Percentiles rank a stretch among this genome's conserved stretches.
Evolutionary conservation across 768 basidiomycete genomes (phyloP).

Genomic region (Coprinopsis sp.): DNA sequence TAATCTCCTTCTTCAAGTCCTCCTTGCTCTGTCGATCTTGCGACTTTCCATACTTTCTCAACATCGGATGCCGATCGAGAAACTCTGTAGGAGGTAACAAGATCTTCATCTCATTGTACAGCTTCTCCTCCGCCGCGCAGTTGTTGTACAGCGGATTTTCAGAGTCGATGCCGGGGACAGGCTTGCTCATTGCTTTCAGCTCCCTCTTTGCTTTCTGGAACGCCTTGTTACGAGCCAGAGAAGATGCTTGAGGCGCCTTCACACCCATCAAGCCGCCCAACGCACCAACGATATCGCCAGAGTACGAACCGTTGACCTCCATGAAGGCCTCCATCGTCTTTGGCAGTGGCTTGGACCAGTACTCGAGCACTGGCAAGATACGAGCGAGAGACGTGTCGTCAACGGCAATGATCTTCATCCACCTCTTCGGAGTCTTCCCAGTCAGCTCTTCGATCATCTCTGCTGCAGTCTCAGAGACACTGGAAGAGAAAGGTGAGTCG

Average conservation of each 20-base stretch:
- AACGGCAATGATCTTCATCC: constrained; percentile 6
- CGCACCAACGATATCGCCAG: too few relatives aligned
- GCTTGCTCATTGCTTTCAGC: not conserved
- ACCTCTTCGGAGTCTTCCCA: not conserved
- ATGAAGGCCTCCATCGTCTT: constrained; percentile 14
- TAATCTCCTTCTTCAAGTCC: constrained; percentile 8
- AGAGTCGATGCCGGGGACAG: not conserved
- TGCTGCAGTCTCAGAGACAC: constrained; percentile 8
- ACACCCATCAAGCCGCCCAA: not conserved
- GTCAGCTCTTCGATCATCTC: constrained; percentile 12
- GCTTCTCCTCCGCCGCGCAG: constrained; percentile 6
- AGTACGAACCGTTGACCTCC: constrained; percentile 10
- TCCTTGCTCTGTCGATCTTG: not conserved
- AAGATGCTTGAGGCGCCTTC: not conserved
- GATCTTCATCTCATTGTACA: constrained; percentile 10
- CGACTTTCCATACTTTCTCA: constrained; percentile 9
- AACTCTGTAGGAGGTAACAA: constrained; percentile 15
- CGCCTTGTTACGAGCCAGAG: constrained; percentile 1
- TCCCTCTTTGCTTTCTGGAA: not conserved
- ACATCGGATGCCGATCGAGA: constrained; percentile 11
- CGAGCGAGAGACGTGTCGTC: constrained; percentile 8
- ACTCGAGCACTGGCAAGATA: constrained; percentile 14
- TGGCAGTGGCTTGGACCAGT: constrained; percentile 17
- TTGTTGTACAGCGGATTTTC: constrained; percentile 11
- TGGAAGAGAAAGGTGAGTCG: not conserved